Conservation (phyloP, 2,329 filamentous ascomycete genomes). For the Calonectria pseudoreteaudii region DNA sequence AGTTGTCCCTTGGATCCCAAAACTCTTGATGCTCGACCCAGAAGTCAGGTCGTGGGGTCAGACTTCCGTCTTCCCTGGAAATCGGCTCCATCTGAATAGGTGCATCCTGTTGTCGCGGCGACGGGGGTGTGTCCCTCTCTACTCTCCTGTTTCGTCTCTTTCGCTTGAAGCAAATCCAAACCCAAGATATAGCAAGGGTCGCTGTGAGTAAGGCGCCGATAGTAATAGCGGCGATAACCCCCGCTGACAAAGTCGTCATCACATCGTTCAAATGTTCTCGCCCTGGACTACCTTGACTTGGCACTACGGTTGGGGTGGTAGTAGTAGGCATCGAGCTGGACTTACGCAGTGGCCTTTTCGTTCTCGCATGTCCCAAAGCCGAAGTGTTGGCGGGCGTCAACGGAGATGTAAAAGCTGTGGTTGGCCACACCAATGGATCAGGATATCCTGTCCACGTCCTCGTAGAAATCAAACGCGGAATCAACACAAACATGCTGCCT, state of each 20-base stretch:
- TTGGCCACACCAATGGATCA: background rate
- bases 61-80: constrained; percentile 11
- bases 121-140: background rate
- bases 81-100: constrained; percentile 16
- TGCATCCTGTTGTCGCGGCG: background rate
- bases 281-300: constrained; percentile 2
- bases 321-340: background rate
- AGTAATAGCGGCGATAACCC: constrained; percentile 34
- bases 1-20: constrained; percentile 34
- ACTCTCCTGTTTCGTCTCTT: constrained; percentile 12
- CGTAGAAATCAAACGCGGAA: background rate
- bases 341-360: too few relatives aligned
- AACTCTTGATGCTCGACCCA: constrained; percentile 29
- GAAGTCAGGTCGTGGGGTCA: constrained; percentile 19
- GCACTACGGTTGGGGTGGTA: background rate
- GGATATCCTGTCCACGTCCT: background rate
- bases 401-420: background rate
- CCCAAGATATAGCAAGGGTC: background rate
- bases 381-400: background rate
- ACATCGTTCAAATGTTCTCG: background rate
- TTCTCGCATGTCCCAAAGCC: background rate
- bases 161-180: constrained; percentile 28
- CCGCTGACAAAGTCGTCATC: constrained; percentile 19
- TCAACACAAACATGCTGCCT: background rate
- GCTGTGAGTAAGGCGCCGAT: constrained; percentile 26